A percentile compares a stretch with the other conserved stretches of the same genome.
Evolutionary conservation across 805 yeast species (phyloP).

Genomic region (Hanseniaspora valbyensis): DNA sequence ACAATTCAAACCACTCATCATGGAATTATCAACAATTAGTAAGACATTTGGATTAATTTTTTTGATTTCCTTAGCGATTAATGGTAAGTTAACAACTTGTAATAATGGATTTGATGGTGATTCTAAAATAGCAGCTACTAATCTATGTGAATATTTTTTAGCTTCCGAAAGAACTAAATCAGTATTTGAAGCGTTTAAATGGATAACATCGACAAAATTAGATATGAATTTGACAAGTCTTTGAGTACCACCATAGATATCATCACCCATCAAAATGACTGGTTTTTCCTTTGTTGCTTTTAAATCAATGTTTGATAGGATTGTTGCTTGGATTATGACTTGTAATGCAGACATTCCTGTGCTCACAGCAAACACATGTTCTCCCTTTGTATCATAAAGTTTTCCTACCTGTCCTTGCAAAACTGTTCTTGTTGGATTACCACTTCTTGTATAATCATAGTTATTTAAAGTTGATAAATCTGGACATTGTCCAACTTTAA

Average conservation of each 20-base stretch:
- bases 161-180: slow-evolving; percentile 23
- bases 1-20: slow-evolving; percentile 88
- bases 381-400: slow-evolving; percentile 28
- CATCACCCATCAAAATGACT: slow-evolving; percentile 88
- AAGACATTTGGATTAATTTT: slow-evolving; percentile 51
- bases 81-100: slow-evolving; percentile 69
- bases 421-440: slow-evolving; percentile 82
- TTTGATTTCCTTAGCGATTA: slow-evolving; percentile 58
- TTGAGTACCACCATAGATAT: slow-evolving; percentile 88
- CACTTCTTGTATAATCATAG: slow-evolving; percentile 80
- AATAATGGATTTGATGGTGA: slow-evolving; percentile 90
- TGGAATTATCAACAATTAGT: slow-evolving; percentile 86
- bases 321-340: slow-evolving; percentile 43
- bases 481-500: slow-evolving; percentile 22
- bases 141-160: slow-evolving; percentile 33
- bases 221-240: slow-evolving; percentile 65
- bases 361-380: slow-evolving; percentile 64
- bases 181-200: slow-evolving; percentile 71
- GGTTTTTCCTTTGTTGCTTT: slow-evolving; percentile 32
- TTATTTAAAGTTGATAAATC: slow-evolving; percentile 60
- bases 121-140: slow-evolving; percentile 51
- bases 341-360: slow-evolving; percentile 92
- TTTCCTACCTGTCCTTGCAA: slow-evolving; percentile 68
- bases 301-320: slow-evolving; percentile 15
- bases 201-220: slow-evolving; percentile 55